These are phyloP conservation scores for Alternaria hordeiaustralica DNA, from an alignment of 2,329 filamentous ascomycete genomes.

Conservation along the genomic window DNA sequence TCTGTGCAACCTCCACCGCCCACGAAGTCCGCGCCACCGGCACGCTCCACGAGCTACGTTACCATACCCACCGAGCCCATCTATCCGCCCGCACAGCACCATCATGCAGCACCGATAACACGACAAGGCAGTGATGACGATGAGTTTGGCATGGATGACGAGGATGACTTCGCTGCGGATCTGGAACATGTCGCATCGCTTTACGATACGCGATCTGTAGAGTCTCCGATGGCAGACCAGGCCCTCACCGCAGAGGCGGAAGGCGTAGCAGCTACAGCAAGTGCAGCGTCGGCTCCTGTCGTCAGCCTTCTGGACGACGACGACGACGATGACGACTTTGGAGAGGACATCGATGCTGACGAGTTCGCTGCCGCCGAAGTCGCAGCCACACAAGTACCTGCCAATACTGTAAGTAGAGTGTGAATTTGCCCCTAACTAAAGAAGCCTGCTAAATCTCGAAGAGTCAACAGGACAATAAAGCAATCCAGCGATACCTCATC, in stretches of 20 bases:
- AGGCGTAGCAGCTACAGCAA: not conserved
- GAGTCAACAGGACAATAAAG: slow-evolving; percentile 72
- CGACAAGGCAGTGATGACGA: slow-evolving; percentile 46
- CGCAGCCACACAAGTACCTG: slow-evolving; percentile 71
- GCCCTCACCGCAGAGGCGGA: not conserved
- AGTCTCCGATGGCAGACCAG: slow-evolving; percentile 16
- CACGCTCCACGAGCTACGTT: slow-evolving; percentile 7
- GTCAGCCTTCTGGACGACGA: slow-evolving; percentile 48
- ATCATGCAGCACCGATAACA: not conserved
- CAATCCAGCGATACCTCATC: slow-evolving; percentile 87
- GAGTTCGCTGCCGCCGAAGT: slow-evolving; percentile 70
- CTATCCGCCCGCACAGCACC: not conserved
- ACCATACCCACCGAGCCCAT: slow-evolving; percentile 15
- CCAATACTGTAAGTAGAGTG: slow-evolving; percentile 60
- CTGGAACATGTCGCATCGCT: slow-evolving; percentile 64
- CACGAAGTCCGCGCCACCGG: slow-evolving; percentile 2
- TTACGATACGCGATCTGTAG: slow-evolving; percentile 56
- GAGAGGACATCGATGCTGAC: slow-evolving; percentile 75
- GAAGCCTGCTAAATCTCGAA: slow-evolving; percentile 66
- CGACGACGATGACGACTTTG: slow-evolving; percentile 65
- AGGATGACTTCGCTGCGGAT: slow-evolving; percentile 62
- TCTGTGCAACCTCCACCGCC: not conserved
- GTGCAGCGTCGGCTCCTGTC: slow-evolving; percentile 19
- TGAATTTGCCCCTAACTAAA: slow-evolving; percentile 20
- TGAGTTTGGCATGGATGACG: slow-evolving; percentile 55